Evolutionary conservation across 2,329 filamentous ascomycete genomes (phyloP), one percentile per base, ranked within the genome.

Genomic region (Graphilbum ipis-grandicollis): DNA sequence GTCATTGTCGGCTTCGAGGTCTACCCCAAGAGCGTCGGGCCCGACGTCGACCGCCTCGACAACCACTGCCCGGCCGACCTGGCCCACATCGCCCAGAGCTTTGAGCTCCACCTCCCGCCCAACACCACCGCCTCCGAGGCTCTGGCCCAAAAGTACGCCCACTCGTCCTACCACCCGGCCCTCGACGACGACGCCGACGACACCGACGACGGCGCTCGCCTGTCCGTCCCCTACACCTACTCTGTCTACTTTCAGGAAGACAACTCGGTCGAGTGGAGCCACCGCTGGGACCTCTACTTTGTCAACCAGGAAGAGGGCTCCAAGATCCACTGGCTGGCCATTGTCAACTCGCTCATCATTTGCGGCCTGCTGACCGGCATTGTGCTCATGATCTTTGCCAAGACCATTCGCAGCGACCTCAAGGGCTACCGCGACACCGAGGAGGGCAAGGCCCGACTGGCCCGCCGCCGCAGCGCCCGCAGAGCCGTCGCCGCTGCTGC

Each of bases 241-340:
- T 88, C 83, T 3, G 79, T 93, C 13, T 92, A 90, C 56, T 93
- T 85, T 59, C 75, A 82, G 36, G 80, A 92, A 52, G 82, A 92
- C 43, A 70, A 77, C 31, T 71, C 67, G 17, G 63, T 92, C 35
- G 82, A 90, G 44, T 93, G 85, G 85, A 64, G 66, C 39, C 82
- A 77, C 47, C 71, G 84, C 38, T 93, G 85, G 84, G 81, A 92
- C 49, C 60, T 88, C 38, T 93, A 92, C 55, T 92, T 93, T 57
- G 80, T 79, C 41, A 85, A 88, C 53, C 81, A 90, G 51, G 78
- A 83, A 40, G 81, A 88, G 46, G 80, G 79, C 33, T 76, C 72
- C 19, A 75, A 74, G 51, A 82, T 88, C 19, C 84, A 93, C 52
- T 92, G 83, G 81, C 65, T 93, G 39, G 83, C 84, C 26, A 88